Percentiles rank a stretch among this genome's conserved stretches.
These are phyloP conservation scores for Aphanomyces astaci DNA, from an alignment of 352 stramenopile genomes.

Conservation along the genomic window DNA sequence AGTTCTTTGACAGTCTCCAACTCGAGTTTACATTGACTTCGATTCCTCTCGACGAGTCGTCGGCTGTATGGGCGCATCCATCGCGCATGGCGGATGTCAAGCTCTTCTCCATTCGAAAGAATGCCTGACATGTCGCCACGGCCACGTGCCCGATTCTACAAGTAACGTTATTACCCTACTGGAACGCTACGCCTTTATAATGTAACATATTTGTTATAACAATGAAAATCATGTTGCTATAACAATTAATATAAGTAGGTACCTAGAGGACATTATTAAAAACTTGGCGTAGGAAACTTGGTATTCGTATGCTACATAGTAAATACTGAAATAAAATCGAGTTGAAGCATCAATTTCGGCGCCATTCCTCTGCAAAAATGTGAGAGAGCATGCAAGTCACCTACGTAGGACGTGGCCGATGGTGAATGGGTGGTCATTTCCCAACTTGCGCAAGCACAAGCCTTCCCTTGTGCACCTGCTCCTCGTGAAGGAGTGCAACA, in stretches of 20 bases:
- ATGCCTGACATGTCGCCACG: background rate
- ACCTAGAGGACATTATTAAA: too few species aligned
- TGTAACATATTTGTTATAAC: too few species aligned
- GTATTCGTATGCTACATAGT: background rate
- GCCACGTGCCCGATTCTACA: too few species aligned
- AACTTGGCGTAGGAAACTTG: too few species aligned
- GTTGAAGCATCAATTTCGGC: background rate
- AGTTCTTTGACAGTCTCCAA: slow-evolving; percentile 65
- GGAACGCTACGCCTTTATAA: too few species aligned
- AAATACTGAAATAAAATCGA: background rate
- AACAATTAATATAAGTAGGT: background rate
- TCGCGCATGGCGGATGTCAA: slow-evolving; percentile 23
- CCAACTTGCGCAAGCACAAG: too few species aligned
- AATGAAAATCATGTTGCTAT: too few species aligned
- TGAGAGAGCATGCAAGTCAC: background rate
- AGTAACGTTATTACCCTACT: too few species aligned
- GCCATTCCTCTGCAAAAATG: background rate
- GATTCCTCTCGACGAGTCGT: background rate
- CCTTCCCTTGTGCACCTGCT: too few species aligned
- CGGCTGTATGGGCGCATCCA: slow-evolving; percentile 7
- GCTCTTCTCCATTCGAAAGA: slow-evolving; percentile 6
- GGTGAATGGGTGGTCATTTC: background rate
- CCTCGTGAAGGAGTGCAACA: too few species aligned
- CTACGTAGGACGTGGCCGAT: background rate
- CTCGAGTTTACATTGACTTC: slow-evolving; percentile 1